These are phyloP conservation scores for Amanita pseudoporphyria DNA, from an alignment of 768 basidiomycete species.

Conservation along the genomic window DNA sequence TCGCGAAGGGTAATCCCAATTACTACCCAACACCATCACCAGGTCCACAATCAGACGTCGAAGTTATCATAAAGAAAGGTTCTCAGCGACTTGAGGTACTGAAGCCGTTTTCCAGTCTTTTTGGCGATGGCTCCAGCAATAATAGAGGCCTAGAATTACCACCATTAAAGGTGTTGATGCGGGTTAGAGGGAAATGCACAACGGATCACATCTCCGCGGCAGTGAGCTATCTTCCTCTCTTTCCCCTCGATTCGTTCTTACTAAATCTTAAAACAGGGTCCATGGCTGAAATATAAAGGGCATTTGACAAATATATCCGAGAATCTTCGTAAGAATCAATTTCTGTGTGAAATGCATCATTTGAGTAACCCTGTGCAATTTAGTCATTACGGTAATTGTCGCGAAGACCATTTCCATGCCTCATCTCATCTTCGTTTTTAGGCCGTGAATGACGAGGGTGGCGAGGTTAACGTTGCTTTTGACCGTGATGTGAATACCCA, in stretches of 20 bases:
- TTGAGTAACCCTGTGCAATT: not conserved
- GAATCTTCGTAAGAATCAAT: constrained; percentile 63
- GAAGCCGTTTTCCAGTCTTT: constrained; percentile 77
- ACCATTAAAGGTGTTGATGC: constrained; percentile 72
- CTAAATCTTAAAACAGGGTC: constrained; percentile 40
- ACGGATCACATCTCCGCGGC: constrained; percentile 99
- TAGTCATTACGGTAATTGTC: constrained; percentile 68
- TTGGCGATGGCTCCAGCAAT: constrained; percentile 38
- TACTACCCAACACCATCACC: constrained; percentile 77
- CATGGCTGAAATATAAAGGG: constrained; percentile 98
- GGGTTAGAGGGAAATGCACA: constrained; percentile 97
- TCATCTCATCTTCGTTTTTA: constrained; percentile 15
- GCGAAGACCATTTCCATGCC: not conserved
- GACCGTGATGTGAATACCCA: constrained; percentile 54
- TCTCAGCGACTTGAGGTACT: constrained; percentile 84
- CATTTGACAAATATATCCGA: constrained; percentile 95
- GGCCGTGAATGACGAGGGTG: constrained; percentile 93
- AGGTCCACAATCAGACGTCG: constrained; percentile 61
- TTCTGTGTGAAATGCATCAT: not conserved
- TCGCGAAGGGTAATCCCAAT: constrained; percentile 59
- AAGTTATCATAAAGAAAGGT: constrained; percentile 65
- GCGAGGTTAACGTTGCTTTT: constrained; percentile 85
- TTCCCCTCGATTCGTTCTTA: not conserved
- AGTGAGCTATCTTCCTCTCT: constrained; percentile 29
- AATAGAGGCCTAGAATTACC: constrained; percentile 65